Evolutionary conservation across 2,329 filamentous ascomycete genomes (phyloP).

Genomic region (Diaporthe amygdali): DNA sequence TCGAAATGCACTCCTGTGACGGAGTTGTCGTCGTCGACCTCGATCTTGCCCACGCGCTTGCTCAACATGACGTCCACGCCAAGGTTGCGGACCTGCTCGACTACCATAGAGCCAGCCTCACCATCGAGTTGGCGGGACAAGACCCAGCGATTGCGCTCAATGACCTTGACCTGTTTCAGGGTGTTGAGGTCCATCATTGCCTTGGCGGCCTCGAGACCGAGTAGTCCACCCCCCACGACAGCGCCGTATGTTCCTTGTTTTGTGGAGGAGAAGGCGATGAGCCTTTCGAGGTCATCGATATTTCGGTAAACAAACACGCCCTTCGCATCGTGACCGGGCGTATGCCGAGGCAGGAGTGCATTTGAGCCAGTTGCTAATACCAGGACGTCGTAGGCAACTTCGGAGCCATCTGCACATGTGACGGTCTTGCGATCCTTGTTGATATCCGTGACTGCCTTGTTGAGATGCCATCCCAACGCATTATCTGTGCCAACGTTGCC

Average conservation of each 20-base stretch:
- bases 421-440: constrained; percentile 69
- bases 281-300: constrained; percentile 77
- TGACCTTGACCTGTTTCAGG: constrained; percentile 75
- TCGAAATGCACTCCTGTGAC: constrained; percentile 80
- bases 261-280: constrained; percentile 74
- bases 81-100: constrained; percentile 78
- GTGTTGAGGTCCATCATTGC: constrained; percentile 86
- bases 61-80: constrained; percentile 82
- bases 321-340: constrained; percentile 77
- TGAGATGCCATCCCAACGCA: constrained; percentile 74
- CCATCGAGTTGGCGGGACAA: constrained; percentile 81
- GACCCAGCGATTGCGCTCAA: constrained; percentile 85
- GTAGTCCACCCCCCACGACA: constrained; percentile 83
- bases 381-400: constrained; percentile 77
- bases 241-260: constrained; percentile 72
- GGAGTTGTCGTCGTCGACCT: constrained; percentile 68
- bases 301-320: constrained; percentile 91
- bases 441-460: constrained; percentile 74
- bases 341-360: constrained; percentile 73
- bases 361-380: constrained; percentile 88
- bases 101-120: constrained; percentile 81
- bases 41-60: constrained; percentile 75
- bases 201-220: constrained; percentile 88
- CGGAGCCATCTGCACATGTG: constrained; percentile 71
- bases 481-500: constrained; percentile 64